Evolutionary conservation across 768 basidiomycete genomes (phyloP), one percentile per base, ranked within the genome.

Genomic region (Amanita rimosa): DNA sequence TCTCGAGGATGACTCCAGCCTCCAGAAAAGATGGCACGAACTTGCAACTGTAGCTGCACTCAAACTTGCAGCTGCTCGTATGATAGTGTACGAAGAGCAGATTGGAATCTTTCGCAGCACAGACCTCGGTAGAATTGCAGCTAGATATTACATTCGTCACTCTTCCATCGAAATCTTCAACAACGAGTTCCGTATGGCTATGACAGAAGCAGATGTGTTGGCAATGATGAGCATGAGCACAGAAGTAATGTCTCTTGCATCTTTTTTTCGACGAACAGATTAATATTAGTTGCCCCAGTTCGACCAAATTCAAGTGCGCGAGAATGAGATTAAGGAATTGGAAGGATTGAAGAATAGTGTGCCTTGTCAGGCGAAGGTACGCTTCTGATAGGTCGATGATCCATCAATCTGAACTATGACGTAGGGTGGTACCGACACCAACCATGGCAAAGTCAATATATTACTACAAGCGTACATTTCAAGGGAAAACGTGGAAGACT

Each of bases 121-220:
- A n/a, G 94, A 96, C 54, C 65, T 95, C 2, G 96, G 96, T n/a
- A 72, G 92, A 54, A 94, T 98, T 57, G 93, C 96, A 0, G 91
- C 95, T 3, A 94, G 87, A 64, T 99, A 96, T 64, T 99, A 98
- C 64, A 86, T 99, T 59, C 79, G 85, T 16, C 68, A 90, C 61
- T 67, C 77, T 38, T 92, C 89, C 3, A 82, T 98, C 31, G 89
- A 90, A 62, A 77, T 87, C 5, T 98, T 95, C 71, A 88, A 85
- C 63, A 64, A 75, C 53, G 64, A 75, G 51, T 89, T 98, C 65
- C 73, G 79, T 44, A 74, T 80, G 1, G 78, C 68, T 49, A 96
- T 98, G 94, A 77, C 84, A 1, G 95, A 97, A 65, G 96, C 94
- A 2, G 93, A 97, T 64, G 78, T 91, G 26, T 73, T 99, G 50